Evolutionary conservation across 495 filamentous ascomycete species (phyloP).

Genomic region (Emericellopsis terricola): DNA sequence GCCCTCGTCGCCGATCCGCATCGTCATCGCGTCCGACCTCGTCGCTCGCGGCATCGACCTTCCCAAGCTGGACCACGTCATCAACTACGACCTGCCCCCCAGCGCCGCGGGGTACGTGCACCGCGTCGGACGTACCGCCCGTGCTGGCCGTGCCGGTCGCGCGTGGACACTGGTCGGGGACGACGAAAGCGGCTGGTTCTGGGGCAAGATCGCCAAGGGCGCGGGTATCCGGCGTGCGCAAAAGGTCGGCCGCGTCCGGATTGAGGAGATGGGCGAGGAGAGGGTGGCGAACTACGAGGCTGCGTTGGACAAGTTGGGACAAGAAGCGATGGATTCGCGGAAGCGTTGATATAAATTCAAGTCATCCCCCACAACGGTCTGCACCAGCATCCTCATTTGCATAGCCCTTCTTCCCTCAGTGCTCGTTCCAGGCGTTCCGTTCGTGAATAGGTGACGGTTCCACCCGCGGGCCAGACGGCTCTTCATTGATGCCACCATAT

Average conservation of each 20-base stretch:
- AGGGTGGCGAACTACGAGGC: slow-evolving; percentile 38
- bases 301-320: slow-evolving; percentile 33
- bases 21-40: slow-evolving; percentile 81
- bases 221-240: slow-evolving; percentile 3
- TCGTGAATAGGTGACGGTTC: slow-evolving; percentile 2
- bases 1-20: slow-evolving; percentile 32
- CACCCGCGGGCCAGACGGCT: background rate
- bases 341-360: background rate
- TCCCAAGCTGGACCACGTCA: slow-evolving; percentile 55
- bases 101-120: slow-evolving; percentile 75
- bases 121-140: slow-evolving; percentile 77
- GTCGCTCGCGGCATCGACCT: slow-evolving; percentile 89
- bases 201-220: slow-evolving; percentile 47
- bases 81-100: slow-evolving; percentile 87
- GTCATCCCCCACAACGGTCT: too few species aligned
- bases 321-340: slow-evolving; percentile 19
- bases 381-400: too few species aligned
- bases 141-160: slow-evolving; percentile 56
- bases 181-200: slow-evolving; percentile 73
- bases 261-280: slow-evolving; percentile 23
- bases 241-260: slow-evolving; percentile 11
- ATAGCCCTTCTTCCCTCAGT: background rate
- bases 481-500: background rate
- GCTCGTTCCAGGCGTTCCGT: slow-evolving; percentile 1
- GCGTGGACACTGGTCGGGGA: slow-evolving; percentile 72